Conservation (phyloP, 148 eudicot genomes). For the Bassia scoparia region DNA sequence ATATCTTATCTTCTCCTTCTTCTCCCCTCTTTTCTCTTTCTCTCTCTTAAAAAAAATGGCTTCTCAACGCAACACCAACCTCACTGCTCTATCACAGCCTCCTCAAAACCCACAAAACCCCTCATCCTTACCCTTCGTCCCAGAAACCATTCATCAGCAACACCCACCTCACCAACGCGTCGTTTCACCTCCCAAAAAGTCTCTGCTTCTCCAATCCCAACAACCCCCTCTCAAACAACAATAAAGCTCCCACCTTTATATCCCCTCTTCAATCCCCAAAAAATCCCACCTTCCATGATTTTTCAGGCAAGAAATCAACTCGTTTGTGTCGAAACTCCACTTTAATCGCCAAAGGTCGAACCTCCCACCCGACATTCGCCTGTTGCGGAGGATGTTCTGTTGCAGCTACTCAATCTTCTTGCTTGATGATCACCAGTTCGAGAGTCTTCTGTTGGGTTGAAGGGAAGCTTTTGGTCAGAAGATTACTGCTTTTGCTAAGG, state of each 20-base stretch:
- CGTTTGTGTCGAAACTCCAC: constrained; percentile 83
- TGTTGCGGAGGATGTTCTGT: constrained; percentile 53
- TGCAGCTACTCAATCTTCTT: constrained; percentile 27
- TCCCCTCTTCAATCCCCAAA: constrained; percentile 27
- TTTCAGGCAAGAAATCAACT: constrained; percentile 77
- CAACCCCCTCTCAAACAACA: too few relatives aligned
- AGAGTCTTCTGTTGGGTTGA: constrained; percentile 35
- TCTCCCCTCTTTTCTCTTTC: constrained; percentile 19
- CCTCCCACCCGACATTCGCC: constrained; percentile 48
- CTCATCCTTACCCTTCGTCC: constrained; percentile 32
- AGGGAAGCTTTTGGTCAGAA: constrained; percentile 55
- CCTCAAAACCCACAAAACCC: constrained; percentile 48
- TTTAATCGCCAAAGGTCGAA: constrained; percentile 60
- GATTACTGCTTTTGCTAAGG: constrained; percentile 76
- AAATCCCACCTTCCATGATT: constrained; percentile 57
- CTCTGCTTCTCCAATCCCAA: constrained; percentile 28
- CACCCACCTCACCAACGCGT: constrained; percentile 21
- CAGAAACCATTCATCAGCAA: constrained; percentile 33
- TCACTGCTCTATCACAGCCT: constrained; percentile 51
- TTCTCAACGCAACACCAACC: constrained; percentile 82
- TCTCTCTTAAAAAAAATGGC: background rate
- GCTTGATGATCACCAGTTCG: constrained; percentile 29
- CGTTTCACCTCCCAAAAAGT: constrained; percentile 39
- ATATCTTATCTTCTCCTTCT: constrained; percentile 7
- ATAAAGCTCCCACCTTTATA: constrained; percentile 15